Percentiles rank a stretch among this genome's conserved stretches.
These are phyloP conservation scores for Paramecium caudatum DNA, from an alignment of 73 alveolate species.

Conservation along the genomic window DNA sequence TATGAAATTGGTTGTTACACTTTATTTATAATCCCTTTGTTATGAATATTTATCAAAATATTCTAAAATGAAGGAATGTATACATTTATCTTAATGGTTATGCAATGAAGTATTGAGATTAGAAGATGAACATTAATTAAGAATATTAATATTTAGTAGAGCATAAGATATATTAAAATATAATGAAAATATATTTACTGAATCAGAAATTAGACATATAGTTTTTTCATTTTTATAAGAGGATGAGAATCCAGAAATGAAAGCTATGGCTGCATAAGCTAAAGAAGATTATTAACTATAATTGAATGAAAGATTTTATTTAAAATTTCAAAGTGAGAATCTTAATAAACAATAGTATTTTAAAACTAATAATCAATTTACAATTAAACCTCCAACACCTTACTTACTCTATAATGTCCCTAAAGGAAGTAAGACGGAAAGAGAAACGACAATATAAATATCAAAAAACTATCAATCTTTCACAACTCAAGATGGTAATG, in stretches of 20 bases:
- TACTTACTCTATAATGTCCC: background rate
- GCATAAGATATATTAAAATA: constrained; percentile 10
- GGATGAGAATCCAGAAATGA: background rate
- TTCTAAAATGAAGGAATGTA: constrained; percentile 55
- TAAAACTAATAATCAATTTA: background rate
- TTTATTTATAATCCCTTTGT: background rate
- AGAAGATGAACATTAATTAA: constrained; percentile 38
- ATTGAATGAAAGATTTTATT: background rate
- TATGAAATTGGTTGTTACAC: background rate
- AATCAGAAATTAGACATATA: constrained; percentile 36
- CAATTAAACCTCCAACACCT: constrained; percentile 7
- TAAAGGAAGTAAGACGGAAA: background rate
- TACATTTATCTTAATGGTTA: constrained; percentile 43
- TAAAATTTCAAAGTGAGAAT: constrained; percentile 5
- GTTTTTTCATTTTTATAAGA: constrained; percentile 13
- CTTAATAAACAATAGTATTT: constrained; percentile 46
- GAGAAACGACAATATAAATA: constrained; percentile 23
- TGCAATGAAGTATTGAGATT: constrained; percentile 48
- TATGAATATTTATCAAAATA: constrained; percentile 48
- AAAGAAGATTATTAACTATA: background rate
- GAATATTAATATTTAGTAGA: constrained; percentile 6
- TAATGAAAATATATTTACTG: background rate
- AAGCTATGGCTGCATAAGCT: background rate
- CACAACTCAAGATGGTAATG: constrained; percentile 39
- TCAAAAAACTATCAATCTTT: constrained; percentile 1